These are phyloP conservation scores for Cornus controversa DNA, from an alignment of 148 eudicot genomes.

Conservation along the genomic window DNA sequence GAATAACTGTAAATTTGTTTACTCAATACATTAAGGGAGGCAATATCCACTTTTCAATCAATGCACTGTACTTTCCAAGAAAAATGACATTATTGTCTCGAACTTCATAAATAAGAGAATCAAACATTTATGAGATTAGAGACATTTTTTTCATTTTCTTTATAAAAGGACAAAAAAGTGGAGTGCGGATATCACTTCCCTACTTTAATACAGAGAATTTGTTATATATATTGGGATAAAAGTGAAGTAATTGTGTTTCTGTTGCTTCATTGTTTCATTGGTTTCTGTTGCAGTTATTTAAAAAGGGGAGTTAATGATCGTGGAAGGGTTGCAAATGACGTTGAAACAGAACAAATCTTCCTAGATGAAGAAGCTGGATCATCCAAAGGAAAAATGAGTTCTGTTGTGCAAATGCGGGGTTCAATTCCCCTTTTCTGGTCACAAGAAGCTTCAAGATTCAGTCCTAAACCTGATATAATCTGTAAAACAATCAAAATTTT, in stretches of 20 bases:
- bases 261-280: constrained; percentile 6
- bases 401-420: constrained; percentile 99
- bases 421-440: constrained; percentile 99
- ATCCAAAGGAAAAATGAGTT: constrained; percentile 91
- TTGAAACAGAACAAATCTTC: constrained; percentile 95
- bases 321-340: constrained; percentile 99
- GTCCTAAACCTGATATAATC: constrained; percentile 97
- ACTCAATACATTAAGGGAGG: neutral
- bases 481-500: constrained; percentile 36
- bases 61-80: too few relatives aligned
- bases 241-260: neutral
- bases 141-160: too few relatives aligned
- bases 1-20: neutral
- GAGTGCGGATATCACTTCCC: too few relatives aligned
- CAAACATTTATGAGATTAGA: too few relatives aligned
- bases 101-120: too few relatives aligned
- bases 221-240: neutral
- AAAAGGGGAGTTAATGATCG: constrained; percentile 98
- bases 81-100: too few relatives aligned
- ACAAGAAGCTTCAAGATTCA: constrained; percentile 96
- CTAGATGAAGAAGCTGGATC: constrained; percentile 98
- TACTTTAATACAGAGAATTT: too few relatives aligned
- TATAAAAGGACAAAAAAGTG: too few relatives aligned
- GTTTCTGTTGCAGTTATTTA: constrained; percentile 61
- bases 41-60: too few relatives aligned